A percentile compares a stretch with the other conserved stretches of the same genome.
Evolutionary conservation across 2,329 filamentous ascomycete species (phyloP).

Genomic region (Fusarium phyllophilum): DNA sequence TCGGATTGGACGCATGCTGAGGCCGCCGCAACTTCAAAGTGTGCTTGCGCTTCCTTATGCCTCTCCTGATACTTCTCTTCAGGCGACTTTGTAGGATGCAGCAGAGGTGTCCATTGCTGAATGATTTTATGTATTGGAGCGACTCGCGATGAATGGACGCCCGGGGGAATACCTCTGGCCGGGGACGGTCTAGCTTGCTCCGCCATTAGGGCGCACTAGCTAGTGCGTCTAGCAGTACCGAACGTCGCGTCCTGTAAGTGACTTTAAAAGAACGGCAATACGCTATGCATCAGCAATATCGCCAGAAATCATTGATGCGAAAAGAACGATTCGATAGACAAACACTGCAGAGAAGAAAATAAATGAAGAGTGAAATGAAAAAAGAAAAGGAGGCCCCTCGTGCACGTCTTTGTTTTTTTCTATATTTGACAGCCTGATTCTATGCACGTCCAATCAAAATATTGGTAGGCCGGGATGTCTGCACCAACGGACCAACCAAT

Average conservation of each 20-base stretch:
- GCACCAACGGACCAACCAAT: background rate
- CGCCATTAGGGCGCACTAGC: background rate
- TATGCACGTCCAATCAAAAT: background rate
- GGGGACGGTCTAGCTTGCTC: background rate
- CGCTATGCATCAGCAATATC: no score
- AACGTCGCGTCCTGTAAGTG: background rate
- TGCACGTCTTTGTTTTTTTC: background rate
- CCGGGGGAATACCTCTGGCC: no score
- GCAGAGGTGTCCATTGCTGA: background rate
- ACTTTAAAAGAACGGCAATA: background rate
- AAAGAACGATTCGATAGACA: fast-evolving
- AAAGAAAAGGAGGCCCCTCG: background rate
- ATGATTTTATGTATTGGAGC: background rate
- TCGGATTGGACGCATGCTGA: fast-evolving
- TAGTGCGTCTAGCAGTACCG: background rate
- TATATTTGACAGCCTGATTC: background rate
- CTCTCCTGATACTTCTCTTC: background rate
- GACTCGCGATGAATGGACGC: background rate
- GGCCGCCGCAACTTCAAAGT: fast-evolving
- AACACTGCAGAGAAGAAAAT: fast-evolving
- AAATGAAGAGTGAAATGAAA: fast-evolving
- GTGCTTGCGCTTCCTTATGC: background rate
- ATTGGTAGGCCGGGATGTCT: background rate
- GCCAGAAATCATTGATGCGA: fast-evolving
- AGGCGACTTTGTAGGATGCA: background rate